Conservation (phyloP, 2,329 filamentous ascomycete genomes). For the Fusarium armeniacum region DNA sequence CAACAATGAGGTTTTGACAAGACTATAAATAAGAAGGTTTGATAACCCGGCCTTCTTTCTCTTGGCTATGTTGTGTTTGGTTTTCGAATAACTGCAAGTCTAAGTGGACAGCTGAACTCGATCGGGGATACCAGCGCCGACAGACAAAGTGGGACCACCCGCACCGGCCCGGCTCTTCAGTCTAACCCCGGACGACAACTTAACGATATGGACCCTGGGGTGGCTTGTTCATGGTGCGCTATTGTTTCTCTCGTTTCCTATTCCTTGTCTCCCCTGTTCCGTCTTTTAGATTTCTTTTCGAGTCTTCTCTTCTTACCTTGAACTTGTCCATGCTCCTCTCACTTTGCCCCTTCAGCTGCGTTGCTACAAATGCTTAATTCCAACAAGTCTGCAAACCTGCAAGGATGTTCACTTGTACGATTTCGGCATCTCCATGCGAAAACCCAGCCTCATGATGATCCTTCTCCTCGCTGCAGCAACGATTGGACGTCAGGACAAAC, state of each 20-base stretch:
- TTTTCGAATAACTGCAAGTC: not conserved
- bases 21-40: slow-evolving; percentile 5
- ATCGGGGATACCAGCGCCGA: not conserved
- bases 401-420: slow-evolving; percentile 11
- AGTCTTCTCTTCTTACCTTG: not conserved
- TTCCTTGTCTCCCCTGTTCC: not conserved
- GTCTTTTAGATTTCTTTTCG: not conserved
- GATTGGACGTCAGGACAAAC: slow-evolving; percentile 6
- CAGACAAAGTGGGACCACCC: slow-evolving; percentile 3
- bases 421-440: not conserved
- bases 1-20: not conserved
- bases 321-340: not conserved
- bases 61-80: not conserved
- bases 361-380: not conserved
- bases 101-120: not conserved
- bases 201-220: not conserved
- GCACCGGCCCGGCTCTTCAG: not conserved
- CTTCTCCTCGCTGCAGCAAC: not conserved
- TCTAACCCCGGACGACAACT: not conserved
- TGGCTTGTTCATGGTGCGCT: slow-evolving; percentile 14
- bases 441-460: slow-evolving; percentile 21
- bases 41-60: not conserved
- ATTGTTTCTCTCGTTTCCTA: slow-evolving; percentile 9
- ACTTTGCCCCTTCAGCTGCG: not conserved
- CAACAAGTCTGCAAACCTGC: slow-evolving; percentile 1